These are phyloP conservation scores for Hansenula sp. DNA, from an alignment of 1,139 yeast genomes.

Conservation along the genomic window DNA sequence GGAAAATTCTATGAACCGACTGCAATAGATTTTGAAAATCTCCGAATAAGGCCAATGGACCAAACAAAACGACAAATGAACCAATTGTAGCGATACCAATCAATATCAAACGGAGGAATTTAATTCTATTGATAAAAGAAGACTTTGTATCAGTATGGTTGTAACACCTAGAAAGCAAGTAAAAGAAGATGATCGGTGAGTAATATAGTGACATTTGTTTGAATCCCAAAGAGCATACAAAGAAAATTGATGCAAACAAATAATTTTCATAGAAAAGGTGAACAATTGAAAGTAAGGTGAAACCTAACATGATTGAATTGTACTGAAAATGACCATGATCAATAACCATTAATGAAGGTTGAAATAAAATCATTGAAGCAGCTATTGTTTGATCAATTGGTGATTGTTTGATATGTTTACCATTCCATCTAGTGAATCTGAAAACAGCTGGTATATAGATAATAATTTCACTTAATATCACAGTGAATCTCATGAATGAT, in stretches of 20 bases:
- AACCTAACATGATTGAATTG: constrained; percentile 91
- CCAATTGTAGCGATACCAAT: constrained; percentile 61
- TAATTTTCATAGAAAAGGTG: constrained; percentile 63
- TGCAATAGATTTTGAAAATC: constrained; percentile 37
- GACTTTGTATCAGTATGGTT: constrained; percentile 18
- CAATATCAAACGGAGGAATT: constrained; percentile 47
- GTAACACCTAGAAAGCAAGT: constrained; percentile 34
- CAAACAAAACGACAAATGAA: constrained; percentile 49
- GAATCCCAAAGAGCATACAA: constrained; percentile 73
- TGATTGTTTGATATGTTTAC: constrained; percentile 43
- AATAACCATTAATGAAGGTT: constrained; percentile 76
- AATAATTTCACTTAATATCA: constrained; percentile 67
- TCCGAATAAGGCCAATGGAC: constrained; percentile 57
- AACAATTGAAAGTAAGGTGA: constrained; percentile 64
- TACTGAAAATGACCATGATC: constrained; percentile 98
- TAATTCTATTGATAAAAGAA: constrained; percentile 26
- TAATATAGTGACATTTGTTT: constrained; percentile 96
- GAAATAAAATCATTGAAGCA: constrained; percentile 71
- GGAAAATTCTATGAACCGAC: constrained; percentile 69
- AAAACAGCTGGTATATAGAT: constrained; percentile 80
- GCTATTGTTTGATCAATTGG: constrained; percentile 77
- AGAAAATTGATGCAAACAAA: constrained; percentile 72
- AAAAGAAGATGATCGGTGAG: constrained; percentile 83
- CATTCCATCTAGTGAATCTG: constrained; percentile 63
- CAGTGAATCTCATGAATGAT: constrained; percentile 81